Evolutionary conservation across 2,329 filamentous ascomycete species (phyloP), one percentile per base, ranked within the genome.

Genomic region (Fusarium bulbicola): DNA sequence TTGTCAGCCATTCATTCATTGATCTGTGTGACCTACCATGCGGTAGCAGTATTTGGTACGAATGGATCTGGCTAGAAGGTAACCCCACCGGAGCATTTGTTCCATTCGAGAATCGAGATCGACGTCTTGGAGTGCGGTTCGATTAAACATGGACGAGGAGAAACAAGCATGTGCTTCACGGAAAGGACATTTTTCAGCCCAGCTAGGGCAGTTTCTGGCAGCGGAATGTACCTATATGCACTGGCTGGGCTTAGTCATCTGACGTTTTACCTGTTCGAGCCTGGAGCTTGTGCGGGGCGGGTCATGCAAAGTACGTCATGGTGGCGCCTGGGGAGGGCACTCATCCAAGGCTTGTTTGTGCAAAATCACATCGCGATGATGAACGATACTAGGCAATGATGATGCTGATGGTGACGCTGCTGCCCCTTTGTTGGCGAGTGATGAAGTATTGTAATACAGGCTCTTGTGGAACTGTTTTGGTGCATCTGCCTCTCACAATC

Each of bases 301-400:
- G 26, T 47, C 34, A 66, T 68, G 65, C 36, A 63, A 66, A 30
- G 24, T 73, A 77, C 76, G 76, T 77, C 76, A 77, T 77, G 67
- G 63, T 74, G 68, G 70, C 73, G 65, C 61, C n/a, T 34, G 62
- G 24, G 52, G 47, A 73, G 58, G 60, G 63, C 61, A 63, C 57
- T 61, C 26, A 53, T 74, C 59, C 73, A 74, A 74, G 72, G 72
- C 56, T 61, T 72, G 63, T 60, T 67, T 63, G 43, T 64, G 40
- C 36, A 52, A 45, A 42, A 67, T 71, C 67, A 58, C 61, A 68
- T 77, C 72, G 67, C 65, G 63, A 72, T 71, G 66, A 76, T 77
- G 73, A 71, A 70, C 65, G 66, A 76, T 68, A 34, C 32, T 34
- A 67, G 52, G 47, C 62, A 47, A 69, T 73, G 72, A 73, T 71